These are phyloP conservation scores for Asterophora parasitica DNA, from an alignment of 768 basidiomycete genomes.

Conservation along the genomic window DNA sequence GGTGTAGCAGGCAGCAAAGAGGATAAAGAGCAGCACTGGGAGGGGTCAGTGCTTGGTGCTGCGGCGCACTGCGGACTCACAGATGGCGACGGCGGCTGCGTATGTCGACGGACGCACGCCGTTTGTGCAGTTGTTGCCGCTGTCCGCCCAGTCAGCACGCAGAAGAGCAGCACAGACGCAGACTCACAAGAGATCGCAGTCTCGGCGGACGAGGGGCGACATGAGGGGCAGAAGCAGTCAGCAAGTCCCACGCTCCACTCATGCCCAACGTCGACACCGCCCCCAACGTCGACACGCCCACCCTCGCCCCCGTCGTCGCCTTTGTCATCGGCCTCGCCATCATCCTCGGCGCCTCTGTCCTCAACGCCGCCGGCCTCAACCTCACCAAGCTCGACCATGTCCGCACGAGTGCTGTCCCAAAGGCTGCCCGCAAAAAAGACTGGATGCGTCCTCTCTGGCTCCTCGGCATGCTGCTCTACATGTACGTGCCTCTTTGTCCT, in stretches of 20 bases:
- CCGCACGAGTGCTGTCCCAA: constrained; percentile 71
- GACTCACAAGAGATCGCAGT: constrained; percentile 8
- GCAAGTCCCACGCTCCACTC: neutral
- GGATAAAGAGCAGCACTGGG: constrained; percentile 1
- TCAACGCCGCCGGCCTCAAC: constrained; percentile 91
- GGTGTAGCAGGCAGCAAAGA: constrained; percentile 1
- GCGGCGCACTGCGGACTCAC: no score
- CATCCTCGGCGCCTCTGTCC: constrained; percentile 75
- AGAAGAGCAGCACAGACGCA: neutral
- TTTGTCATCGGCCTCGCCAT: constrained; percentile 87
- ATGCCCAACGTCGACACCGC: constrained; percentile 1
- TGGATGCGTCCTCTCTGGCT: constrained; percentile 87
- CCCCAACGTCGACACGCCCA: neutral
- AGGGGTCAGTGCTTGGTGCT: neutral
- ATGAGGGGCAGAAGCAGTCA: neutral
- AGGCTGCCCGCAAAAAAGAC: constrained; percentile 65
- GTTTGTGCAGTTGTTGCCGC: constrained; percentile 3
- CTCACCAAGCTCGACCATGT: constrained; percentile 93
- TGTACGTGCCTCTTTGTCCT: constrained; percentile 43
- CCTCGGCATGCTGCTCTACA: constrained; percentile 90
- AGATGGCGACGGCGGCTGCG: constrained; percentile 6
- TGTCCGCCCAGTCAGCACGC: neutral
- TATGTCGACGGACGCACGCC: constrained; percentile 10
- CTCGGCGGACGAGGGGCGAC: neutral
- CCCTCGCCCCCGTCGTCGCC: constrained; percentile 32